A percentile compares a stretch with the other conserved stretches of the same genome.
Evolutionary conservation across 306 rosid genomes (phyloP).

Genomic region (Quillaja saponaria): DNA sequence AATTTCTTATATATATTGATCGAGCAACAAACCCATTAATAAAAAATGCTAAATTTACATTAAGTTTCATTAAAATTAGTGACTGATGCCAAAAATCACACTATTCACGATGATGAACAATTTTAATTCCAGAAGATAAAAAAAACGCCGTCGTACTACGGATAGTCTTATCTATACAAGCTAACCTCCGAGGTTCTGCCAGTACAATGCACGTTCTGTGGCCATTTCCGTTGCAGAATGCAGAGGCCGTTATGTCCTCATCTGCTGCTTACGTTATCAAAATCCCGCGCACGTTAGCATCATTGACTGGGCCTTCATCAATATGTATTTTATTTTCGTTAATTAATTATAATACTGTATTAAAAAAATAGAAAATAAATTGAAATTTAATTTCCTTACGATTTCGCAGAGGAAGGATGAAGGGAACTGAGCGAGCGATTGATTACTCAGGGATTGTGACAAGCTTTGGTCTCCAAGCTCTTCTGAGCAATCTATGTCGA

Average conservation of each 20-base stretch:
- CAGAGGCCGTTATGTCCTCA: not conserved
- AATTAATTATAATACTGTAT: too few relatives aligned
- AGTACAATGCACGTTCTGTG: not conserved
- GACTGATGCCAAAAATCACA: too few relatives aligned
- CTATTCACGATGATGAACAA: too few relatives aligned
- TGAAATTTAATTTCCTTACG: constrained; percentile 40
- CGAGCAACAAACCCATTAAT: not conserved
- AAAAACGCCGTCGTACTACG: constrained; percentile 7
- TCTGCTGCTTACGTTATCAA: constrained; percentile 3
- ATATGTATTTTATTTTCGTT: too few relatives aligned
- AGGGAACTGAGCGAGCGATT: not conserved
- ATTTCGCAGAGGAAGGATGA: constrained; percentile 7
- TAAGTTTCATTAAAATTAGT: too few relatives aligned
- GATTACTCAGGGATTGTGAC: constrained; percentile 74
- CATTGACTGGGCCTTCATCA: too few relatives aligned
- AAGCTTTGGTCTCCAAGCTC: constrained; percentile 86
- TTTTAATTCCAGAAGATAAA: not conserved
- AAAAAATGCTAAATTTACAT: too few relatives aligned
- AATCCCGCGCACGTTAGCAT: constrained; percentile 34
- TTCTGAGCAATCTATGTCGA: constrained; percentile 68
- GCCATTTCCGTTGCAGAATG: not conserved
- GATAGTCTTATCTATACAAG: too few relatives aligned
- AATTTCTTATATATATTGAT: too few relatives aligned
- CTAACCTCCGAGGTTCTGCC: too few relatives aligned
- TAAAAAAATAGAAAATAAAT: constrained; percentile 19